A percentile compares a stretch with the other conserved stretches of the same genome.
These are phyloP conservation scores for Melampsora larici-populina DNA, from an alignment of 1,284 basidiomycete species.

Conservation along the genomic window DNA sequence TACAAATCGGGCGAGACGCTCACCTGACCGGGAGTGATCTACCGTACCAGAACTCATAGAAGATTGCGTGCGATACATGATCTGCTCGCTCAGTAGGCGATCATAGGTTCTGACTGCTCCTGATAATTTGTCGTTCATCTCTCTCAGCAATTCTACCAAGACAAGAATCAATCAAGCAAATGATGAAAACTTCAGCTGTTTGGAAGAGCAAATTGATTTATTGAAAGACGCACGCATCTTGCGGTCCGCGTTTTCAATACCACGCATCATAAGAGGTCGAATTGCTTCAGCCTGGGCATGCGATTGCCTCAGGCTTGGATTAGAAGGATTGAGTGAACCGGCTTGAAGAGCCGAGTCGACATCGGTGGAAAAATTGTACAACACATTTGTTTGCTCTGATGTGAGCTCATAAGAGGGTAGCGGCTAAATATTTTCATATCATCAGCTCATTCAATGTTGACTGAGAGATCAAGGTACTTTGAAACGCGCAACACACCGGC, in stretches of 20 bases:
- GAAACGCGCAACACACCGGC: conserved; percentile 6
- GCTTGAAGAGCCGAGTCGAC: conserved; percentile 27
- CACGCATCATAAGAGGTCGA: conserved; percentile 76
- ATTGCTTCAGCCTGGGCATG: conserved; percentile 29
- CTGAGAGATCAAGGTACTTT: background rate
- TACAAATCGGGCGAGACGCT: no score
- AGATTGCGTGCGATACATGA: conserved; percentile 53
- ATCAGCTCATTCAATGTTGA: background rate
- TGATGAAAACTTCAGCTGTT: background rate
- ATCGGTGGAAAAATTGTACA: conserved; percentile 35
- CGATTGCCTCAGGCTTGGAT: conserved; percentile 2
- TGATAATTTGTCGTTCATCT: conserved; percentile 90
- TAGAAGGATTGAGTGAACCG: conserved; percentile 21
- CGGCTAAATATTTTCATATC: background rate
- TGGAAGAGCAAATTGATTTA: background rate
- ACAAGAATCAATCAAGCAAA: conserved; percentile 37
- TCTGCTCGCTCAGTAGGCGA: conserved; percentile 75
- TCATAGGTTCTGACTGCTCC: conserved; percentile 89
- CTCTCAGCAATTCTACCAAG: conserved; percentile 69
- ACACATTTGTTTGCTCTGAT: conserved; percentile 17
- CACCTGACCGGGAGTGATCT: no score
- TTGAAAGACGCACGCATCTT: conserved; percentile 70
- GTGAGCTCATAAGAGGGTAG: conserved; percentile 1
- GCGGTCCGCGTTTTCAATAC: conserved; percentile 76
- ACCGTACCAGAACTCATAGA: background rate